phyloP scores from a whole-genome alignment of 192 early-diverging fungal species.

The Coemansia sp. region DNA sequence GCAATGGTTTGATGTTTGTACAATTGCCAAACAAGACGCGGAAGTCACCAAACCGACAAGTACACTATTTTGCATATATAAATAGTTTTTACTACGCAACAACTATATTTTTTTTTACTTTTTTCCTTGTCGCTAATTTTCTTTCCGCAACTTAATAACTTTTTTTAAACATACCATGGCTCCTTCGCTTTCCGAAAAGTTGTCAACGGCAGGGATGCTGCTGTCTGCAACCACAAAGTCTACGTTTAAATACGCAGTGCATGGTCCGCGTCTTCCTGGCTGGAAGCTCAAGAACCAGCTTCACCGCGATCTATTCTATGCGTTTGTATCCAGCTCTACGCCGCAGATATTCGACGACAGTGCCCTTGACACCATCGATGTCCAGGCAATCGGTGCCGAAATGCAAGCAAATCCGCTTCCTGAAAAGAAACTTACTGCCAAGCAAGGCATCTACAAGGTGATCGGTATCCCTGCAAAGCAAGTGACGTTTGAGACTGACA shows the following conservation, averaged over 20 bases:
- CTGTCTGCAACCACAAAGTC: no score
- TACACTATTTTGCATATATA: no score
- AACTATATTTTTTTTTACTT: no score
- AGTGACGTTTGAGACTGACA: neutral
- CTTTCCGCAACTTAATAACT: no score
- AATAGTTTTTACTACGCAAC: no score
- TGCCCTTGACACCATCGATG: neutral
- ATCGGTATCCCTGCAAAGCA: neutral
- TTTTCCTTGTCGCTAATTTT: no score
- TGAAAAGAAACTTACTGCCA: neutral
- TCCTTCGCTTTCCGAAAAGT: no score
- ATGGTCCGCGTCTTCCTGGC: neutral
- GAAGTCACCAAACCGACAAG: no score
- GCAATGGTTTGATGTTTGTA: no score
- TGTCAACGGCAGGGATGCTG: no score
- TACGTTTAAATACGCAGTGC: constrained; percentile 6
- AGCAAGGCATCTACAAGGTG: neutral
- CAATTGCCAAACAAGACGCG: no score
- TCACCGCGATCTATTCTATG: constrained; percentile 10
- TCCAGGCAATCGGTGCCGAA: neutral
- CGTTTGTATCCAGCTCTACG: neutral
- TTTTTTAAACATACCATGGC: no score
- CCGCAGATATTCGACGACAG: constrained; percentile 9
- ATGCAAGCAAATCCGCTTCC: neutral
- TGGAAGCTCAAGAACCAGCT: constrained; percentile 12